These are phyloP conservation scores for Trichosporon ovoides DNA, from an alignment of 1,284 basidiomycete species.

Conservation along the genomic window DNA sequence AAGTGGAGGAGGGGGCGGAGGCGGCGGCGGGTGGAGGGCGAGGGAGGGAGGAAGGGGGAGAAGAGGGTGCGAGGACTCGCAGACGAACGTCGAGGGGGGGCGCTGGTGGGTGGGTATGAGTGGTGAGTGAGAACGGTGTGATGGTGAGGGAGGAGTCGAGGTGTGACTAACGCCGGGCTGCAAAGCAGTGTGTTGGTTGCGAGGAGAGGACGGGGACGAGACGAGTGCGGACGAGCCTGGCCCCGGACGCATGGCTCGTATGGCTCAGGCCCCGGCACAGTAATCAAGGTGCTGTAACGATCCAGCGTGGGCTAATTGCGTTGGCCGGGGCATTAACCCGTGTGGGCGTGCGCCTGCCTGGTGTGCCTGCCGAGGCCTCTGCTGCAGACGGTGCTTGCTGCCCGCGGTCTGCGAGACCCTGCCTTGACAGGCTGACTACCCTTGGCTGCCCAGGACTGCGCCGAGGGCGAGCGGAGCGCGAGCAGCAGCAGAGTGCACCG, in stretches of 20 bases:
- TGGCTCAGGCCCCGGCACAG: too few relatives aligned
- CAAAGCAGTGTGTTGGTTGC: neutral
- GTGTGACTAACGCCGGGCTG: slow-evolving; percentile 2
- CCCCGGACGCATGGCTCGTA: neutral
- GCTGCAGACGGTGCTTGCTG: too few relatives aligned
- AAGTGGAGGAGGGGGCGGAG: neutral
- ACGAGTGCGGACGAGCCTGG: neutral
- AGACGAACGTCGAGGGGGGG: neutral
- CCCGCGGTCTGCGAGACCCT: too few relatives aligned
- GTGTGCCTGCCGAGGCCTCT: too few relatives aligned
- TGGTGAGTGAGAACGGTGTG: neutral
- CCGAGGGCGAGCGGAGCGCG: too few relatives aligned
- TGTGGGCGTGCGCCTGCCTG: neutral
- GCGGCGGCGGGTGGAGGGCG: slow-evolving; percentile 8
- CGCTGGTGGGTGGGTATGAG: neutral
- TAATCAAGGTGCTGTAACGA: too few relatives aligned
- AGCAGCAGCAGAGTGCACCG: neutral
- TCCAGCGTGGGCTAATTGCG: neutral
- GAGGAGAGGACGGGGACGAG: neutral
- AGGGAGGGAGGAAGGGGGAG: neutral
- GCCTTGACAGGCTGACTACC: neutral
- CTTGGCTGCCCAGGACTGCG: neutral
- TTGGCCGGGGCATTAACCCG: neutral
- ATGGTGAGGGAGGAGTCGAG: neutral
- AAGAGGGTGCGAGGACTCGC: slow-evolving; percentile 1